phyloP scores from a whole-genome alignment of 1,139 yeast species.

The Scheffersomyces illinoinensis region DNA sequence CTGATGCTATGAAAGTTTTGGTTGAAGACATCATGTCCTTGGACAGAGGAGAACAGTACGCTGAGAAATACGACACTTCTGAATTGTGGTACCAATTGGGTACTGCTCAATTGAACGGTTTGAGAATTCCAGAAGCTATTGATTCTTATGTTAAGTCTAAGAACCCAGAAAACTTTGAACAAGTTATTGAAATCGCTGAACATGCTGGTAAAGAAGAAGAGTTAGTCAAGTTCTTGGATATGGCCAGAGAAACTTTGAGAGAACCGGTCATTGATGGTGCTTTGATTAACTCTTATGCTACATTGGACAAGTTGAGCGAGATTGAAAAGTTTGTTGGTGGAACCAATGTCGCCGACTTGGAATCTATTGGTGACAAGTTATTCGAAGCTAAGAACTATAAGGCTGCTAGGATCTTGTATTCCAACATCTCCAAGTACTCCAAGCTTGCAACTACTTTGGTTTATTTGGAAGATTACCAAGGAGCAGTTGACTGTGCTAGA shows the following conservation, averaged over 20 bases:
- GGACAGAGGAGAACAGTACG: slow-evolving; percentile 93
- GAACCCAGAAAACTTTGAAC: slow-evolving; percentile 87
- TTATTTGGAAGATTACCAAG: slow-evolving; percentile 86
- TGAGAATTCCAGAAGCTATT: slow-evolving; percentile 89
- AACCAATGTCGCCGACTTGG: slow-evolving; percentile 91
- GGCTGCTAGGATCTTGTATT: slow-evolving; percentile 87
- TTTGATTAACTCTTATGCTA: slow-evolving; percentile 82
- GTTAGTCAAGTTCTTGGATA: slow-evolving; percentile 77
- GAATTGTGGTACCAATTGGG: slow-evolving; percentile 96
- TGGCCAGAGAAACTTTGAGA: slow-evolving; percentile 93
- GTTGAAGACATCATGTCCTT: slow-evolving; percentile 92
- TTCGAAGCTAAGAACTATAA: slow-evolving; percentile 81
- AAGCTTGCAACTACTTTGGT: slow-evolving; percentile 95
- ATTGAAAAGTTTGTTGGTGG: slow-evolving; percentile 83
- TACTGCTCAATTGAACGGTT: slow-evolving; percentile 92
- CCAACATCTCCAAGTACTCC: slow-evolving; percentile 89
- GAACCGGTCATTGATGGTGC: slow-evolving; percentile 95
- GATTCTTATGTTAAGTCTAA: slow-evolving; percentile 86
- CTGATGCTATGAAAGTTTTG: slow-evolving; percentile 84
- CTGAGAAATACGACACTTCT: slow-evolving; percentile 82
- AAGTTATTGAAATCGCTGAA: slow-evolving; percentile 92
- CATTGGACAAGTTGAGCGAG: slow-evolving; percentile 71
- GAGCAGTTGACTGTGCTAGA: slow-evolving; percentile 98
- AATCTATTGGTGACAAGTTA: slow-evolving; percentile 87
- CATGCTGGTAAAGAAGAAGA: slow-evolving; percentile 97